These are phyloP conservation scores for Aspergillus flavus DNA, from an alignment of 2,329 filamentous ascomycete genomes.

Conservation along the genomic window DNA sequence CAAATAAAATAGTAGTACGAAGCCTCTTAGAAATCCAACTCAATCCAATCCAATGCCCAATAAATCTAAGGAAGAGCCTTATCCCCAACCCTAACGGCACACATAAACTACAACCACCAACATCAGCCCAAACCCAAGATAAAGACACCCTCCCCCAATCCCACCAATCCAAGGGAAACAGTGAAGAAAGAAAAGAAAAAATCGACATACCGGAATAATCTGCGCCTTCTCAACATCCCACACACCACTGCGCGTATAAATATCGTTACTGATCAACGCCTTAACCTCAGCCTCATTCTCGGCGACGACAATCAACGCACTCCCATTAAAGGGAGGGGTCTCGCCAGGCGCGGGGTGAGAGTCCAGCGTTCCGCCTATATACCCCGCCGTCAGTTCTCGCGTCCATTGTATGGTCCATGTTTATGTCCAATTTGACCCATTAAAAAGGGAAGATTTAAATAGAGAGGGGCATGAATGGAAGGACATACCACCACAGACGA, in stretches of 20 bases:
- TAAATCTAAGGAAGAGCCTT: not conserved
- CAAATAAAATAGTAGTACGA: not conserved
- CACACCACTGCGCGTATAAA: conserved; percentile 71
- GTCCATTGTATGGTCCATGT: not conserved
- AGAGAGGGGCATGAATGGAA: conserved; percentile 1
- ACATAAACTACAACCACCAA: conserved; percentile 30
- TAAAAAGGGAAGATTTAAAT: not conserved
- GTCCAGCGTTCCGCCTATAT: conserved; percentile 66
- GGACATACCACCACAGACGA: conserved; percentile 66
- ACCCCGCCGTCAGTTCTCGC: not conserved
- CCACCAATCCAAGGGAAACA: not conserved
- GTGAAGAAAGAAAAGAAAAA: conserved; percentile 1
- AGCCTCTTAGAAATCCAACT: not conserved
- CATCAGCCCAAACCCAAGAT: conserved; percentile 11
- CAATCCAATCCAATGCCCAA: not conserved
- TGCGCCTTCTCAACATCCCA: conserved; percentile 75
- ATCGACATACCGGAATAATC: conserved; percentile 40
- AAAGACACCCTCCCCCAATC: conserved; percentile 1
- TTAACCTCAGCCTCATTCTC: conserved; percentile 70
- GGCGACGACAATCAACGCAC: conserved; percentile 68
- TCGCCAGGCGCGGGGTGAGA: conserved; percentile 66
- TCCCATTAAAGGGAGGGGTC: conserved; percentile 69
- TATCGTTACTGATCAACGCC: conserved; percentile 67
- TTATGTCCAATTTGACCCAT: not conserved
- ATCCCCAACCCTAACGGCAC: conserved; percentile 27